Percentiles rank a stretch among this genome's conserved stretches.
Evolutionary conservation across 2,329 filamentous ascomycete species (phyloP).

Genomic region (Neonectria coccinea): DNA sequence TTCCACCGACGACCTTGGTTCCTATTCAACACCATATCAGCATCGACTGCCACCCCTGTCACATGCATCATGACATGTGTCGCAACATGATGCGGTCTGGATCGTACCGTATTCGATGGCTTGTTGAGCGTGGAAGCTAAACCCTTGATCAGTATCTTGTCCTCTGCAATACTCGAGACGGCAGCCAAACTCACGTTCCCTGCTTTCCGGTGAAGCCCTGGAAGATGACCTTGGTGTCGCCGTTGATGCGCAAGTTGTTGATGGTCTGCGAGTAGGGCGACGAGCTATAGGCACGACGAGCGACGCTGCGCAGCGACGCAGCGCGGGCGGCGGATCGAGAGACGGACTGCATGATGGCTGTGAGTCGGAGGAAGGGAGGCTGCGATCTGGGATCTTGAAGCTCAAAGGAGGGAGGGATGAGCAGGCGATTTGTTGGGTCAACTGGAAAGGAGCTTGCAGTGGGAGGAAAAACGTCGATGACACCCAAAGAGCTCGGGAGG

Average conservation of each 20-base stretch:
- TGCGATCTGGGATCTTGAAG: slow-evolving; percentile 18
- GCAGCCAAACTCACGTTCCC: slow-evolving; percentile 77
- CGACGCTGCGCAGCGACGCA: slow-evolving; percentile 73
- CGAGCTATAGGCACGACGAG: slow-evolving; percentile 81
- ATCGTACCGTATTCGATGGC: slow-evolving; percentile 95
- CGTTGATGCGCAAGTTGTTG: slow-evolving; percentile 91
- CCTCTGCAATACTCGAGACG: background rate
- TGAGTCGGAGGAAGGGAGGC: slow-evolving; percentile 24
- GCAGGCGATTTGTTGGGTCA: slow-evolving; percentile 29
- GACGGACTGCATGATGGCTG: slow-evolving; percentile 83
- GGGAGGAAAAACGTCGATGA: slow-evolving; percentile 45
- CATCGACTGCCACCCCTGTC: slow-evolving; percentile 36
- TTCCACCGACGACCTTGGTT: slow-evolving; percentile 97
- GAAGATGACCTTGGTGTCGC: slow-evolving; percentile 93
- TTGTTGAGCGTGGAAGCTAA: slow-evolving; percentile 95
- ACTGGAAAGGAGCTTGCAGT: slow-evolving; percentile 31
- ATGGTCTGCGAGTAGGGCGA: slow-evolving; percentile 79
- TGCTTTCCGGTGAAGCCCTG: slow-evolving; percentile 98
- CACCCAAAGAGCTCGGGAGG: slow-evolving; percentile 43
- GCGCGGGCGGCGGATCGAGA: slow-evolving; percentile 75
- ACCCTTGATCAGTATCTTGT: slow-evolving; percentile 31
- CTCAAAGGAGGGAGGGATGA: slow-evolving; percentile 22
- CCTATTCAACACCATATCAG: slow-evolving; percentile 63
- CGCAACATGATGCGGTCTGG: slow-evolving; percentile 35
- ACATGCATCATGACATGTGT: slow-evolving; percentile 45